These are phyloP conservation scores for Botrytis tulipae DNA, from an alignment of 2,329 filamentous ascomycete species.

Conservation along the genomic window DNA sequence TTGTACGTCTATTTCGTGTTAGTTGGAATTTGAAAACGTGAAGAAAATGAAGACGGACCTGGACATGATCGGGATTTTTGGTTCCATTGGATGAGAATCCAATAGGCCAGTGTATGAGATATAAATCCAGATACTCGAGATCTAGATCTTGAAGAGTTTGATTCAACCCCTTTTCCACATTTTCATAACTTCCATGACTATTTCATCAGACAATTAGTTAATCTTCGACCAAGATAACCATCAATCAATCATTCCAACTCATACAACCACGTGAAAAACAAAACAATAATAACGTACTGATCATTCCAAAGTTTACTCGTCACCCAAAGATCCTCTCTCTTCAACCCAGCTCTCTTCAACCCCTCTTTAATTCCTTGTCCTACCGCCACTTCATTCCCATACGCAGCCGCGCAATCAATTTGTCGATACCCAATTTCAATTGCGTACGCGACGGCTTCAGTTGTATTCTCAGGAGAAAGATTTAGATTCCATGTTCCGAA, in stretches of 20 bases:
- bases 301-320: slow-evolving; percentile 32
- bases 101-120: slow-evolving; percentile 70
- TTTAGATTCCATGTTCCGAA: slow-evolving; percentile 22
- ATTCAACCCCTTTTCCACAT: slow-evolving; percentile 45
- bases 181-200: slow-evolving; percentile 13
- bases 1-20: slow-evolving; percentile 73
- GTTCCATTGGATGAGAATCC: slow-evolving; percentile 41
- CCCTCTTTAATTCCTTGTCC: slow-evolving; percentile 28
- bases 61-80: neutral
- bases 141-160: slow-evolving; percentile 58
- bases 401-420: slow-evolving; percentile 29
- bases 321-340: slow-evolving; percentile 31
- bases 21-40: slow-evolving; percentile 21
- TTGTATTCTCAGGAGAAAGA: slow-evolving; percentile 13
- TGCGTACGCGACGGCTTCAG: slow-evolving; percentile 24
- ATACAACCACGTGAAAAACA: slow-evolving; percentile 38
- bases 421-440: slow-evolving; percentile 31
- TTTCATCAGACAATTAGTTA: neutral
- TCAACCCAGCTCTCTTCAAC: slow-evolving; percentile 21
- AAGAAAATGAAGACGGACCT: neutral
- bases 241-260: neutral
- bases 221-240: no score
- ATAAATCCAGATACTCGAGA: slow-evolving; percentile 65
- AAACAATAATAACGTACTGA: slow-evolving; percentile 18
- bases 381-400: slow-evolving; percentile 27